Evolutionary conservation across 805 yeast species (phyloP).

Genomic region (Candida peoriensis): DNA sequence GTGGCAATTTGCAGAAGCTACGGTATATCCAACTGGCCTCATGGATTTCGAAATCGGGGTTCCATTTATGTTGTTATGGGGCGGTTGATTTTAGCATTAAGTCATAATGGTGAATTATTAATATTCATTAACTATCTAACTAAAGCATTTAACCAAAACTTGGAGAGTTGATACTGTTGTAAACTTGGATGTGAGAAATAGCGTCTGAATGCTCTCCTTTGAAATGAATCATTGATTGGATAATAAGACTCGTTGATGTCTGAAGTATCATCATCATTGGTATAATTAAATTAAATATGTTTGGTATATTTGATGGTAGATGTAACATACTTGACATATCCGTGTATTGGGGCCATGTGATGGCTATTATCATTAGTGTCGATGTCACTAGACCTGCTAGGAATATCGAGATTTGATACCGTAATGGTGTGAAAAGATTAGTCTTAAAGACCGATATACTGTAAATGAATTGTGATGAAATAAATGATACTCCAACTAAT

Average conservation of each 20-base stretch:
- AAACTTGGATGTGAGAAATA: slow-evolving; percentile 8
- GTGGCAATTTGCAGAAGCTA: too few species aligned
- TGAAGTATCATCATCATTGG: neutral
- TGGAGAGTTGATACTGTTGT: slow-evolving; percentile 16
- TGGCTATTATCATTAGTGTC: slow-evolving; percentile 17
- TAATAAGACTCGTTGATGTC: neutral
- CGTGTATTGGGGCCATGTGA: too few species aligned
- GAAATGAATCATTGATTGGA: neutral
- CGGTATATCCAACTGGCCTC: too few species aligned
- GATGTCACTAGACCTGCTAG: slow-evolving; percentile 22
- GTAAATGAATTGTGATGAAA: slow-evolving; percentile 29
- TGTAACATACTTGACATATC: too few species aligned
- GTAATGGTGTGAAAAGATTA: slow-evolving; percentile 85
- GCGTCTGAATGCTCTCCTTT: neutral
- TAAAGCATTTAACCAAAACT: slow-evolving; percentile 2
- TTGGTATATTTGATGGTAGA: neutral
- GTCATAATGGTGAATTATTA: too few species aligned
- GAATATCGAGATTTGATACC: slow-evolving; percentile 81
- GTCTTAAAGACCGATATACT: slow-evolving; percentile 69
- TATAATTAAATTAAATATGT: neutral
- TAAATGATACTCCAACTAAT: slow-evolving; percentile 21
- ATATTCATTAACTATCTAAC: neutral
- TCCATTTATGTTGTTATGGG: neutral
- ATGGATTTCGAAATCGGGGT: neutral
- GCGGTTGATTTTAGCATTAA: too few species aligned